Base-by-base conservation (phyloP, 768 basidiomycete species). In the Floccularia luteovirens region DNA sequence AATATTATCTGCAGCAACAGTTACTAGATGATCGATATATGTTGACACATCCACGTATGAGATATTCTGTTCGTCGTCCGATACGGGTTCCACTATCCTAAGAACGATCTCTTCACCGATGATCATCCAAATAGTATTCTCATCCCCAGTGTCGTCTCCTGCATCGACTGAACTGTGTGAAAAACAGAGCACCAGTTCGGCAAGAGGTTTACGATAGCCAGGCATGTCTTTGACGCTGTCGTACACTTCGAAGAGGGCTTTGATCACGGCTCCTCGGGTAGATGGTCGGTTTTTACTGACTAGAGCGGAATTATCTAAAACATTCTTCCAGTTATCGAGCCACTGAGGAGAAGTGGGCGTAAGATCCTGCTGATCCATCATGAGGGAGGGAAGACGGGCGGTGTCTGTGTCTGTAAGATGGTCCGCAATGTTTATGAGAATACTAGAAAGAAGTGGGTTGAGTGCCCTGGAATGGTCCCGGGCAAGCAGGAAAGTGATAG, bases 321-420 rank as follows among this genome's bases (percentile, higher is more conserved):
- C 60, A 25, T 49, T 66, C 25, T 64, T 55, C 86, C 86, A 88
- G 51, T 81, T 79, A 13, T 60, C 60, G 20, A 88, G 56, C 86
- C 86, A 90, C 4, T 77, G 70, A 0, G 79, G 75, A 1, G 79
- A 77, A 8, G 81, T 81, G 1, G 86, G 86, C 2, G 76, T 79
- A 23, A 88, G 66, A 35, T 77, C 73, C 46, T 82, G 77, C 41
- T 82, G 75, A 32, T 77, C 75, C 25, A 69, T 62, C 79, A 90
- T 82, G 38, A 75, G 60, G 8, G 52, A 51, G 5, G 85, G 74
- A 2, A 87, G 65, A 38, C 70, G 70, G 0, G 77, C 72, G 0
- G 82, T 82, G 52, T 87, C 81, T 12, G 55, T 51, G 46, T 90
- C 87, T 2, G 77, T 69, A 19, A 90, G 64, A 51, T 88, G 76